Evolutionary conservation across 495 filamentous ascomycete genomes (phyloP), one percentile per base, ranked within the genome.

Genomic region (Penicillium coffeae): DNA sequence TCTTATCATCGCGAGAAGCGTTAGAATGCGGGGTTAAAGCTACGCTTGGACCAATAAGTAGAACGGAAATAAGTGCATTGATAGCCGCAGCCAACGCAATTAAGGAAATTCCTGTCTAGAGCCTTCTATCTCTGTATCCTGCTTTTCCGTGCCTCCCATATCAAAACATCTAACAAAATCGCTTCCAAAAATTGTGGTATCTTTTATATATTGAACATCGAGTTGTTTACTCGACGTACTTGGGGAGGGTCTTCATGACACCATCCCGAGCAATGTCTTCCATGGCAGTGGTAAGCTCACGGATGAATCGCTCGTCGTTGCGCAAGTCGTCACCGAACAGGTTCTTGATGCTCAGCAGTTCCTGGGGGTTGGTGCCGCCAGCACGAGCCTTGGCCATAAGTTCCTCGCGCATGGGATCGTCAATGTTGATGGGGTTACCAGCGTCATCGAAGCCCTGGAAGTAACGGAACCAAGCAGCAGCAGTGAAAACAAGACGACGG

Each of bases 321-420:
- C 72, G 68, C 56, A 75, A 52, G 49, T 75, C 72, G 36, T 75
- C 70, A 53, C 72, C 72, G 34, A 75, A 75, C 10, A 75, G 59
- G 21, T 27, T 68, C 62, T 65, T 69, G 37, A 72, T 68, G 49
- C 60, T 64, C 12, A 75, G 70, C 27, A 75, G 47, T 38, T 60
- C 56, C 3, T 40, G 10, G 0, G 72, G 72, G 45, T 66, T 58
- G 47, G 57, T 62, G 21, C 66, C 65, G 2, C 70, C 68, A 0
- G 62, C 62, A 32, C 50, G 55, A 19, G 72, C 71, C 59, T 64
- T 65, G 16, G 72, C 71, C 59, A 63, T 65, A 2, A 75, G 63
- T 46, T 71, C 63, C 19, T 71, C 70, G 15, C 53, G 56, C 72
- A 75, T 74, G 3, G 72, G 72, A 50, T 75, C 72, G 3, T 69